Conservation (phyloP, 148 eudicot genomes). For the Camellia granthamiana region DNA sequence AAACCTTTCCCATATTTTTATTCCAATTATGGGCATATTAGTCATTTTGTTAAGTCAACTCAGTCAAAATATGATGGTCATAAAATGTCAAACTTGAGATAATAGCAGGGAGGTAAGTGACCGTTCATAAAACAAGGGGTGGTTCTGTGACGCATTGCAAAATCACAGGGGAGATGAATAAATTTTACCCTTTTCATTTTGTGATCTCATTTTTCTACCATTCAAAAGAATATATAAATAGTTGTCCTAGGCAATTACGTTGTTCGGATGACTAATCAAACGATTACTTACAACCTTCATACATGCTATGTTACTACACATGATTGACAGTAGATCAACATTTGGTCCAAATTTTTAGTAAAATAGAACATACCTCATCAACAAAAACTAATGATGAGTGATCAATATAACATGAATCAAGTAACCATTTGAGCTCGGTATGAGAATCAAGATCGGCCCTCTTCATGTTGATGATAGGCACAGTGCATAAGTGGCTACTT, state of each 20-base stretch:
- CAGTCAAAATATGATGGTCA: no score
- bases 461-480: constrained; percentile 49
- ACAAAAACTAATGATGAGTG: constrained; percentile 33
- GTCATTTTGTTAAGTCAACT: not conserved
- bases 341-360: not conserved
- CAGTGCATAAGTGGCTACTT: constrained; percentile 31
- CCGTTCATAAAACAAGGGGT: not conserved
- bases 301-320: not conserved
- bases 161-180: no score
- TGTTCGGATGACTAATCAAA: not conserved
- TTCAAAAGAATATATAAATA: not conserved
- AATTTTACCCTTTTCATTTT: not conserved
- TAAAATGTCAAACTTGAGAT: not conserved
- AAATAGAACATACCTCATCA: constrained; percentile 36
- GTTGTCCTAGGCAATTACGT: not conserved
- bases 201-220: not conserved
- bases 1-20: not conserved
- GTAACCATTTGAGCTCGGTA: constrained; percentile 40
- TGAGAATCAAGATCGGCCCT: constrained; percentile 38
- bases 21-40: not conserved
- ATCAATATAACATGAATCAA: constrained; percentile 40
- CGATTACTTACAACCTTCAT: not conserved
- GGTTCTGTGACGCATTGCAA: not conserved
- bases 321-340: not conserved
- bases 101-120: not conserved